Conservation (phyloP, 805 yeast species). For the Tetrapisispora nanseiensis region DNA sequence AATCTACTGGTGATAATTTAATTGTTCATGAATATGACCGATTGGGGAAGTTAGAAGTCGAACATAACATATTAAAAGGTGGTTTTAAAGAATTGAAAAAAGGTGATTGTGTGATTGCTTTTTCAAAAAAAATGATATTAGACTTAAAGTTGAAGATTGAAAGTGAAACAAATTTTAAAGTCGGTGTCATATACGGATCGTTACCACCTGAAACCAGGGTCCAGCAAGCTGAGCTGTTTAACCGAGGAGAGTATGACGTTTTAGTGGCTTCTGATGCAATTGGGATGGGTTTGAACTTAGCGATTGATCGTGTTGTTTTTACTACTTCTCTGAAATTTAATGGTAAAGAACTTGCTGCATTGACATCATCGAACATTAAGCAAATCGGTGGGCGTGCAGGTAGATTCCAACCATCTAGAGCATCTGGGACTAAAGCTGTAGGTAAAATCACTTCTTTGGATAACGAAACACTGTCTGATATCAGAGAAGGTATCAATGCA, state of each 20-base stretch:
- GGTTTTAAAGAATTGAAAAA: constrained; percentile 25
- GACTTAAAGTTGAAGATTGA: constrained; percentile 64
- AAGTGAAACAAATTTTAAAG: constrained; percentile 46
- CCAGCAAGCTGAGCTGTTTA: constrained; percentile 71
- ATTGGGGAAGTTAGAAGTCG: constrained; percentile 59
- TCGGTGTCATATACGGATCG: constrained; percentile 90
- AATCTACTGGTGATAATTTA: constrained; percentile 71
- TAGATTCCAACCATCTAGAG: constrained; percentile 37
- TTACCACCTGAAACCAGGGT: constrained; percentile 91
- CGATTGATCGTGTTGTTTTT: constrained; percentile 73
- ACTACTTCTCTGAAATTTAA: constrained; percentile 59
- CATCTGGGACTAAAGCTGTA: constrained; percentile 16
- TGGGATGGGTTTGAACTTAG: constrained; percentile 92
- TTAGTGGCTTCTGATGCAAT: constrained; percentile 93
- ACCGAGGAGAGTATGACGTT: constrained; percentile 69
- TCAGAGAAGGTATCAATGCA: constrained; percentile 39
- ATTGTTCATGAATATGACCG: constrained; percentile 64
- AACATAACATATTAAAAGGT: constrained; percentile 30
- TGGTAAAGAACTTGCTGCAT: constrained; percentile 40
- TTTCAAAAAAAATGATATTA: constrained; percentile 66
- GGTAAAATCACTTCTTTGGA: constrained; percentile 51
- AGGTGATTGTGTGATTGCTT: constrained; percentile 89
- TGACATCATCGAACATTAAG: constrained; percentile 62
- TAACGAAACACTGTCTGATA: constrained; percentile 33
- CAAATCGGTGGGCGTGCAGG: constrained; percentile 98